Base-by-base conservation (phyloP, 1,284 basidiomycete genomes). In the Pseudozyma hubeiensis region DNA sequence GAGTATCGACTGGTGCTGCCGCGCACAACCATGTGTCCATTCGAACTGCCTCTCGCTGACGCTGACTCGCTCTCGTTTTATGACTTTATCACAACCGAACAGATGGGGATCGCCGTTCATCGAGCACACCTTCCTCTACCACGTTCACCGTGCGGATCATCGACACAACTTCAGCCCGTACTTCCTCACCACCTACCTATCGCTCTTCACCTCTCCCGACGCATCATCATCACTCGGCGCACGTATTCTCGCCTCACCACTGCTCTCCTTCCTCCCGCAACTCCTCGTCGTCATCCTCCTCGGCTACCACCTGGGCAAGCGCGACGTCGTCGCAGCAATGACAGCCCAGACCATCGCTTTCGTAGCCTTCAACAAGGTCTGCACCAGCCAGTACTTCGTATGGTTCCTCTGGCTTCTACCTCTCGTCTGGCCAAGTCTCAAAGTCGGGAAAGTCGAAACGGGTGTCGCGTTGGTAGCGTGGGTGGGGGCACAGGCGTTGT, bases 101-200 rank as follows among this genome's bases (percentile, higher is more conserved):
- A 48, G 54, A 19, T 98, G 95, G 94, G 97, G 96, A 5, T 87
- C 91, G 73, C 91, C 94, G 0, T 97, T 97, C 86, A 86, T 99
- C 30, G 88, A 93, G 64, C 91, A 98, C 84, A 92, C 96, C 0
- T 98, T 94, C 85, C 87, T 98, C 16, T 98, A 99, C 85, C 97
- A 99, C 81, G 86, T 95, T 4, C 89, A 91, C 66, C 89, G 97
- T 37, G 89, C 93, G 29, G 97, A 99, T 85, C 94, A 98, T 81
- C 90, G 95, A 55, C 97, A 99, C 86, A 99, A 99, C 85, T 99
- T 99, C 85, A 94, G 93, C 14, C 92, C 94, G 0, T 97, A 98
- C 86, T 99, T 97, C 85, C 94, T 98, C 84, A 89, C 92, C 45
- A 94, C 92, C 39, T 98, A 99, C 84, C 89, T 98, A 49, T 80